phyloP scores from a whole-genome alignment of 2,329 filamentous ascomycete species.

The Alternaria arborescens region DNA sequence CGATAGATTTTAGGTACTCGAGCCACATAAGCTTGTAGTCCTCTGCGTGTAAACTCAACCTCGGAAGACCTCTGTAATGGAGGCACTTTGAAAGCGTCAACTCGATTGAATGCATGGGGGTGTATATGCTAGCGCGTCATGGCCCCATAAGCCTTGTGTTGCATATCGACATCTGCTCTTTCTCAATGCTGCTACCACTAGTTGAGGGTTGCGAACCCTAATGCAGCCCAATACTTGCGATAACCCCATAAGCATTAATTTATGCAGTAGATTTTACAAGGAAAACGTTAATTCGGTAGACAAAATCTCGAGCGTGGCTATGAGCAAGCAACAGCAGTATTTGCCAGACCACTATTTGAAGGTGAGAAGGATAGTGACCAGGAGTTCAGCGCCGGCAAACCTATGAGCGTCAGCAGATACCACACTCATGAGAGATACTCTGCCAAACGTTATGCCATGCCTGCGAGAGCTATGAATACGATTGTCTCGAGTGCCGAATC shows the following conservation, averaged over 20 bases:
- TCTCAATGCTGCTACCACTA: neutral
- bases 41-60: neutral
- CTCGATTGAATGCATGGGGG: accelerated
- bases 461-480: too few relatives aligned
- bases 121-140: neutral
- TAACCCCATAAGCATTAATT: too few relatives aligned
- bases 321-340: constrained; percentile 15
- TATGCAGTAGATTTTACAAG: too few relatives aligned
- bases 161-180: neutral
- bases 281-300: constrained; percentile 8
- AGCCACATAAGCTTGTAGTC: neutral
- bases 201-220: neutral
- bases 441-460: too few relatives aligned
- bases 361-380: constrained; percentile 7
- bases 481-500: neutral
- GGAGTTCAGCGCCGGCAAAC: neutral
- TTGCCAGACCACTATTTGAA: constrained; percentile 13
- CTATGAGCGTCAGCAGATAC: too few relatives aligned
- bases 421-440: too few relatives aligned
- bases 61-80: neutral
- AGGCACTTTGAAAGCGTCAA: neutral
- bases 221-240: too few relatives aligned
- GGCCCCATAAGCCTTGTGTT: neutral
- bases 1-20: neutral
- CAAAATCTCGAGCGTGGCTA: constrained; percentile 9